These are phyloP conservation scores for Tricholoma flavovirens DNA, from an alignment of 768 basidiomycete genomes.

Conservation along the genomic window DNA sequence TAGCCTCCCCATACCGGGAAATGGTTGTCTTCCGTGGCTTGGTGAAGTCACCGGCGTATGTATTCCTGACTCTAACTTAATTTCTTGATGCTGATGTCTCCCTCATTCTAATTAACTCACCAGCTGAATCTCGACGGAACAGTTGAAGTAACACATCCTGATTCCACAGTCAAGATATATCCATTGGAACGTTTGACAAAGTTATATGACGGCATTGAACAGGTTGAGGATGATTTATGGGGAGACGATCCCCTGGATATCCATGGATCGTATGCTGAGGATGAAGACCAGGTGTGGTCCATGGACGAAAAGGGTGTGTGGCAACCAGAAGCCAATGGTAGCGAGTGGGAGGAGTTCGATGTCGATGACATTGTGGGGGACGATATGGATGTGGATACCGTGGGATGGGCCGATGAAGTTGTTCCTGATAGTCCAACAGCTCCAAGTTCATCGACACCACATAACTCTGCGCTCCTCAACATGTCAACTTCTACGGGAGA, in stretches of 20 bases:
- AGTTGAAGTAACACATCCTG: constrained; percentile 68
- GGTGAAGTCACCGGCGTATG: constrained; percentile 79
- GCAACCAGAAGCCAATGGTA: constrained; percentile 37
- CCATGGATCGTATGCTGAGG: constrained; percentile 35
- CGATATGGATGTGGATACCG: constrained; percentile 12
- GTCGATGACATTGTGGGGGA: constrained; percentile 24
- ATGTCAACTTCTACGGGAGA: neutral
- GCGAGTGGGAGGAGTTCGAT: constrained; percentile 33
- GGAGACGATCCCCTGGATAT: constrained; percentile 41
- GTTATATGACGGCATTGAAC: constrained; percentile 77
- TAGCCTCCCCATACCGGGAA: constrained; percentile 32
- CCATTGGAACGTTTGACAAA: constrained; percentile 66
- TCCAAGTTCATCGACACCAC: neutral
- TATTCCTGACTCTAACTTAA: constrained; percentile 1
- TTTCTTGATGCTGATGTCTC: constrained; percentile 7
- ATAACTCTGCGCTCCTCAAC: neutral
- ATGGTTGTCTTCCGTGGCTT: constrained; percentile 61
- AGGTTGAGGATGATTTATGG: constrained; percentile 68
- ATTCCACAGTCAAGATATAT: constrained; percentile 41
- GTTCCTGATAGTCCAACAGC: neutral
- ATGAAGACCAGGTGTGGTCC: constrained; percentile 37
- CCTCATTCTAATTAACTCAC: constrained; percentile 2
- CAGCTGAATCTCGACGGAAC: constrained; percentile 73
- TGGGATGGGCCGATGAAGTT: constrained; percentile 14
- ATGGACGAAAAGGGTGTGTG: constrained; percentile 42